Conservation (phyloP, 805 yeast genomes). For the Debaryomyces maramus region DNA sequence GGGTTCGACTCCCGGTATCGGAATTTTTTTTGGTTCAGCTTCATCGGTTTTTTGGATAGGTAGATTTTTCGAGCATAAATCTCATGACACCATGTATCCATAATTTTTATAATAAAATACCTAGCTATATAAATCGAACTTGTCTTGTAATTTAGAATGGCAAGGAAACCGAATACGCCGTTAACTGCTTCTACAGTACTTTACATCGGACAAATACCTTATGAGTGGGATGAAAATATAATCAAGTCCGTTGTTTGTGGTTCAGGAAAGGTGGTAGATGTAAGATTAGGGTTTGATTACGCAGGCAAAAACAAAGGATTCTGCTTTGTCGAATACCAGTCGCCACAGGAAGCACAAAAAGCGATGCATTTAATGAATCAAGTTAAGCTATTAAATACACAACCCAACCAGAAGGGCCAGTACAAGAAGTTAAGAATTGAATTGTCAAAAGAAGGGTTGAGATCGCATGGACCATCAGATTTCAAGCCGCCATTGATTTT, state of each 20-base stretch:
- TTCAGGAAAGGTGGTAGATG: conserved; percentile 68
- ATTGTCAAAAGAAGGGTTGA: conserved; percentile 59
- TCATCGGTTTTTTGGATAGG: no score
- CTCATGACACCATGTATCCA: no score
- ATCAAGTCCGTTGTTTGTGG: conserved; percentile 67
- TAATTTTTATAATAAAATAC: no score
- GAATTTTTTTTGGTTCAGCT: conserved; percentile 45
- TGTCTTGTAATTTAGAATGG: conserved; percentile 7
- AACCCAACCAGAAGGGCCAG: conserved; percentile 35
- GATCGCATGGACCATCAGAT: conserved; percentile 34
- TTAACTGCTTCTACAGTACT: conserved; percentile 42
- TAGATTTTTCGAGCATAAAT: no score
- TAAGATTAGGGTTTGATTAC: conserved; percentile 59
- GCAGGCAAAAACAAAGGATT: conserved; percentile 65
- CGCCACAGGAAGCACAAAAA: conserved; percentile 51
- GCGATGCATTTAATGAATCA: conserved; percentile 48
- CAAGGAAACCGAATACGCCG: conserved; percentile 6
- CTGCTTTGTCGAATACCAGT: conserved; percentile 60
- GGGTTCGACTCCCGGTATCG: conserved; percentile 90
- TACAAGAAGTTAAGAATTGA: conserved; percentile 54
- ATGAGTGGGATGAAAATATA: conserved; percentile 67
- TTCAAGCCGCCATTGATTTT: conserved; percentile 45
- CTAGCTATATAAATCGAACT: no score
- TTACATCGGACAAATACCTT: conserved; percentile 65
- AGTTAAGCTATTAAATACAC: conserved; percentile 33